phyloP scores from a whole-genome alignment of 108 stramenopile genomes.

The Aurantiochytrium sp. region DNA sequence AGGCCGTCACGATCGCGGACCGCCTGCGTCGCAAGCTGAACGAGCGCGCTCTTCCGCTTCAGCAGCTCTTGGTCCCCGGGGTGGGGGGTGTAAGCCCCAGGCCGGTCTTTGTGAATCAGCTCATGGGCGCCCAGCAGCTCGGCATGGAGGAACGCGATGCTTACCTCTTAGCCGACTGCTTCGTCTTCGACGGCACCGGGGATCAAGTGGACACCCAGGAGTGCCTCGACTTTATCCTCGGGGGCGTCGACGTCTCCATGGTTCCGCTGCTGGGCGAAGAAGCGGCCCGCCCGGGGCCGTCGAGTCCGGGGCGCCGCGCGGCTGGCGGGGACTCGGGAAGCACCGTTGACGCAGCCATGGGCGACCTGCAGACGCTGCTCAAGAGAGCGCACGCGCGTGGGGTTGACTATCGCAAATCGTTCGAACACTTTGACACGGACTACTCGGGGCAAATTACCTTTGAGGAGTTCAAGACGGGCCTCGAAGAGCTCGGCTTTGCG shows the following conservation, averaged over 20 bases:
- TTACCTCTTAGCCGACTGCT: neutral
- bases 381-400: neutral
- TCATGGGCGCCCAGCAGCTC: neutral
- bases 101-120: neutral
- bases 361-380: neutral
- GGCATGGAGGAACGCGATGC: neutral
- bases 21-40: neutral
- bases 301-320: neutral
- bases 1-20: conserved; percentile 4
- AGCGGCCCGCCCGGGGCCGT: neutral
- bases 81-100: neutral
- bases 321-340: neutral
- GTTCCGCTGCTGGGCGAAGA: neutral
- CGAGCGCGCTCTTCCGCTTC: neutral
- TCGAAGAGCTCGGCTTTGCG: neutral
- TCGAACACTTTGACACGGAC: conserved; percentile 19
- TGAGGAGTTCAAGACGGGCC: neutral
- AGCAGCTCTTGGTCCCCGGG: neutral
- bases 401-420: neutral
- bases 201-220: neutral
- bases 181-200: neutral
- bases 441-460: neutral
- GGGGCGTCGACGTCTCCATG: neutral
- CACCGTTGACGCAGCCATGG: neutral
- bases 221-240: neutral